These are phyloP conservation scores for Flueggea neowawraea DNA, from an alignment of 441 rosid species.

Conservation along the genomic window DNA sequence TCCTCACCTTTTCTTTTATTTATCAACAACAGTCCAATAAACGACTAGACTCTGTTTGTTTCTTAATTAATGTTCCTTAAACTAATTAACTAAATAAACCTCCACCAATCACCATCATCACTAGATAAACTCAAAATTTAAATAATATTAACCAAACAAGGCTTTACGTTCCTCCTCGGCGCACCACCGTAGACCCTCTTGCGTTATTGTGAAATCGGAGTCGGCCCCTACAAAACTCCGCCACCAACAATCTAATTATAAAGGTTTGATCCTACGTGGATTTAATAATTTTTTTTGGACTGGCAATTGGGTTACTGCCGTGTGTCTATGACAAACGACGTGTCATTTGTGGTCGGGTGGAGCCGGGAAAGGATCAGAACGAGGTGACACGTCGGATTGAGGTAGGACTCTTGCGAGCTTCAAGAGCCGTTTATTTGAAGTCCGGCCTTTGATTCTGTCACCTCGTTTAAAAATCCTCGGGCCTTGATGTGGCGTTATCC, in stretches of 20 bases:
- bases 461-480: too few species aligned
- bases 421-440: constrained; percentile 21
- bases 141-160: too few species aligned
- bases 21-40: too few species aligned
- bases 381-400: constrained; percentile 14
- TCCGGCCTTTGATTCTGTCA: constrained; percentile 1
- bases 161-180: not conserved
- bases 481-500: constrained; percentile 10
- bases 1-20: too few species aligned
- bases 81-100: too few species aligned
- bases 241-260: not conserved
- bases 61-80: too few species aligned
- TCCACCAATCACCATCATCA: too few species aligned
- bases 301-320: constrained; percentile 3
- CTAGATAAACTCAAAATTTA: too few species aligned
- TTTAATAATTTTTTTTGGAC: not conserved
- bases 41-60: too few species aligned
- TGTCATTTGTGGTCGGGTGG: constrained; percentile 1
- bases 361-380: constrained; percentile 15
- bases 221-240: not conserved
- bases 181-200: not conserved
- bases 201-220: not conserved
- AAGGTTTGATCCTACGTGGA: too few species aligned
- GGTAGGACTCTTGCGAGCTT: constrained; percentile 8
- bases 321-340: not conserved